These are phyloP conservation scores for Cairneyella variabilis DNA, from an alignment of 495 filamentous ascomycete genomes.

Conservation along the genomic window DNA sequence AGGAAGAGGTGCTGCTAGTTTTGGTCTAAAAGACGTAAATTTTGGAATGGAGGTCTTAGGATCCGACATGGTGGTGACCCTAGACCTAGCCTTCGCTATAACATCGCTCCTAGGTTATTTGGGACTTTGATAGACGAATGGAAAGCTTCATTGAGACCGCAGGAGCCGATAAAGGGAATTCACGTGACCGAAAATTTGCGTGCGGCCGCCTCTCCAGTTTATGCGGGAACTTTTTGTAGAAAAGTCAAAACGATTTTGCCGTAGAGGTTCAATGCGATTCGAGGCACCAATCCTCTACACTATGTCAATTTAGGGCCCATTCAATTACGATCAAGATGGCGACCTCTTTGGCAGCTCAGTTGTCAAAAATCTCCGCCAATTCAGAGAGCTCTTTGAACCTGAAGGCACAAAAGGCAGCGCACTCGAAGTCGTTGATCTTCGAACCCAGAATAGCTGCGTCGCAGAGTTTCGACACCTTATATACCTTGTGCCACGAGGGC, in stretches of 20 bases:
- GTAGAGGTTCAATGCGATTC: too few species aligned
- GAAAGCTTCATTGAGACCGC: too few species aligned
- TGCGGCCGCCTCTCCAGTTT: neutral
- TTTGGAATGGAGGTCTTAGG: conserved; percentile 48
- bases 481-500: conserved; percentile 78
- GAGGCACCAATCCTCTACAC: neutral
- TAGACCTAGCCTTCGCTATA: conserved; percentile 3
- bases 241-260: conserved; percentile 4
- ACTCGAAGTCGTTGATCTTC: conserved; percentile 90
- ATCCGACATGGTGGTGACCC: conserved; percentile 14
- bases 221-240: neutral
- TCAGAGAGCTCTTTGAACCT: conserved; percentile 79
- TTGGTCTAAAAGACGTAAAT: conserved; percentile 66
- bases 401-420: conserved; percentile 81
- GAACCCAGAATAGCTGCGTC: conserved; percentile 73
- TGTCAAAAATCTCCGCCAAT: conserved; percentile 73
- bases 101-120: neutral
- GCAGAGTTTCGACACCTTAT: conserved; percentile 87
- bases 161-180: too few species aligned
- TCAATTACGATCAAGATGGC: conserved; percentile 51
- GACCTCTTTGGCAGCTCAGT: conserved; percentile 72
- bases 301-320: conserved; percentile 2
- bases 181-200: too few species aligned
- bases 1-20: conserved; percentile 28
- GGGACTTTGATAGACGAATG: too few species aligned